phyloP scores from a whole-genome alignment of 2,329 filamentous ascomycete genomes.

The Grosmannia serpens region DNA sequence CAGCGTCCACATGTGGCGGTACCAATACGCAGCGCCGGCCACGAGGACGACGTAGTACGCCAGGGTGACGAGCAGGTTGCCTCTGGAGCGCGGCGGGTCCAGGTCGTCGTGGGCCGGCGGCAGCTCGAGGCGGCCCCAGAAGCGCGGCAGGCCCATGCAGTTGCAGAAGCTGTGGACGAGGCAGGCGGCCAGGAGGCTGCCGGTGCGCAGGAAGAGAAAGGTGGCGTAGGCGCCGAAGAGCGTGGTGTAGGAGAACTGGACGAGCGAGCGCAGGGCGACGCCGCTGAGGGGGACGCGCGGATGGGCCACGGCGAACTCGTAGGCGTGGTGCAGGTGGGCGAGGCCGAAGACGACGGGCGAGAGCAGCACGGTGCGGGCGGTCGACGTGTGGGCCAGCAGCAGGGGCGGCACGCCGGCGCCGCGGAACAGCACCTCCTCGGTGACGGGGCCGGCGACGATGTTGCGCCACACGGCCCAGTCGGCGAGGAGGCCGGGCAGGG shows the following conservation, averaged over 20 bases:
- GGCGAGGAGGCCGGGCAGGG: conserved; percentile 47
- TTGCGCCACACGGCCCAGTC: conserved; percentile 83
- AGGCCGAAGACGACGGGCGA: conserved; percentile 86
- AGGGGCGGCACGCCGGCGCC: conserved; percentile 76
- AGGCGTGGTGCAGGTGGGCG: conserved; percentile 90
- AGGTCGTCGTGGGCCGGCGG: conserved; percentile 13
- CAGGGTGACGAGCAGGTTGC: conserved; percentile 50
- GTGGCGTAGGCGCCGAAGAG: conserved; percentile 89
- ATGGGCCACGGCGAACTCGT: conserved; percentile 79
- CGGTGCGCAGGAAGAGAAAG: conserved; percentile 78
- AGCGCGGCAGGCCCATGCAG: conserved; percentile 72
- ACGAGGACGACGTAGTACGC: conserved; percentile 71
- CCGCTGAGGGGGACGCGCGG: conserved; percentile 53
- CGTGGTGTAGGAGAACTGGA: conserved; percentile 85
- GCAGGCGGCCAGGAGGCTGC: conserved; percentile 65
- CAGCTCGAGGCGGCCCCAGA: conserved; percentile 65
- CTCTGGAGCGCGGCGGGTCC: neutral
- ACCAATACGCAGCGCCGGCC: conserved; percentile 61
- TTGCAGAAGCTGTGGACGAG: conserved; percentile 85
- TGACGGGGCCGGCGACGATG: conserved; percentile 73
- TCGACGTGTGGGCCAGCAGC: conserved; percentile 52
- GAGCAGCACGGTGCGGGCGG: conserved; percentile 57
- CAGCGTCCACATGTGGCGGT: conserved; percentile 55
- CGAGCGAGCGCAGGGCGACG: conserved; percentile 57
- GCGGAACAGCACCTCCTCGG: conserved; percentile 90